Percentiles rank a stretch among this genome's conserved stretches.
These are phyloP conservation scores for Kalaharituber pfeilii DNA, from an alignment of 2,329 filamentous ascomycete species.

Conservation along the genomic window DNA sequence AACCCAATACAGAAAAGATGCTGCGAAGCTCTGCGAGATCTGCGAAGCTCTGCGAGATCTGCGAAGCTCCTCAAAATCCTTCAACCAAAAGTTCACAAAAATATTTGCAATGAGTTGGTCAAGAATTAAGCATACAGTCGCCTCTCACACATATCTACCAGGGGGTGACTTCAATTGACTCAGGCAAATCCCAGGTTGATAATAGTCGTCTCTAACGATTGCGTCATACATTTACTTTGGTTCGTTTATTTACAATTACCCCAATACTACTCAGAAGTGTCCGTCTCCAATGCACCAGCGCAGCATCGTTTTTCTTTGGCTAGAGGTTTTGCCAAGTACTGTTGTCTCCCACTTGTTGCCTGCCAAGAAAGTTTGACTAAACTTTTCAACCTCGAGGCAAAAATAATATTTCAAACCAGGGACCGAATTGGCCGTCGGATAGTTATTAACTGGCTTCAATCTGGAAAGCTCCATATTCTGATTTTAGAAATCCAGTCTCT, in stretches of 20 bases:
- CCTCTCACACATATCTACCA: conserved; percentile 13
- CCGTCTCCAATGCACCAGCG: not conserved
- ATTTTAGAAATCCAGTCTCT: not conserved
- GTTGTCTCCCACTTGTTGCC: too few relatives aligned
- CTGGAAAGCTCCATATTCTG: too few relatives aligned
- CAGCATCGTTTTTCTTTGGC: not conserved
- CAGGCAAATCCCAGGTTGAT: conserved; percentile 10
- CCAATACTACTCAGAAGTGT: not conserved
- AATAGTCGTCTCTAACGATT: conserved; percentile 1
- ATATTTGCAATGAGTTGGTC: conserved; percentile 14
- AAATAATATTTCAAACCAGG: too few relatives aligned
- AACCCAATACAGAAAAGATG: conserved; percentile 23
- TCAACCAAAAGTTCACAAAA: conserved; percentile 10
- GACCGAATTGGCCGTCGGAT: too few relatives aligned
- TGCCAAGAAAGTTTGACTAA: not conserved
- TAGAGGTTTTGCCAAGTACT: too few relatives aligned
- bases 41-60: conserved; percentile 20
- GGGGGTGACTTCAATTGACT: conserved; percentile 15
- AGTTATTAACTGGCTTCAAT: not conserved
- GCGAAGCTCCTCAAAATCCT: conserved; percentile 21
- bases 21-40: conserved; percentile 21
- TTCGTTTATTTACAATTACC: not conserved
- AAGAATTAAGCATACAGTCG: conserved; percentile 18
- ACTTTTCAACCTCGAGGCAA: not conserved
- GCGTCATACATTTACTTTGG: not conserved